A percentile compares a stretch with the other conserved stretches of the same genome.
Conservation (phyloP, 2,329 filamentous ascomycete genomes). For the Ophiostoma montium region DNA sequence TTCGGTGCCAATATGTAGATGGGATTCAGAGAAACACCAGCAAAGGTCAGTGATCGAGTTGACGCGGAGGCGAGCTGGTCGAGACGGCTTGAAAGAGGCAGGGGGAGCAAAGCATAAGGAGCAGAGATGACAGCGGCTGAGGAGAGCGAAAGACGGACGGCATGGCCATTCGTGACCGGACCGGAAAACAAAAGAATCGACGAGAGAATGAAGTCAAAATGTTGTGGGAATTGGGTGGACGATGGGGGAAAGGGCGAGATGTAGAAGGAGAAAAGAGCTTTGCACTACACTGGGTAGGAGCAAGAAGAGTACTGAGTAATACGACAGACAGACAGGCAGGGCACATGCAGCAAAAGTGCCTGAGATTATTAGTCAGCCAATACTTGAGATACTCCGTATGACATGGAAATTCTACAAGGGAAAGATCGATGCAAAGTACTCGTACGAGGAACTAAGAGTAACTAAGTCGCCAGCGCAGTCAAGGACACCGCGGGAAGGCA, state of each 20-base stretch:
- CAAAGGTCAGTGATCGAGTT: background rate
- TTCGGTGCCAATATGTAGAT: too few species aligned
- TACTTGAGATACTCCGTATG: background rate
- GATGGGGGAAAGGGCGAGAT: background rate
- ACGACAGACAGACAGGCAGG: background rate
- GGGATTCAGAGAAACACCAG: background rate
- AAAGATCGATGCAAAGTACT: too few species aligned
- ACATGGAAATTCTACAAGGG: too few species aligned
- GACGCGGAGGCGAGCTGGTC: background rate
- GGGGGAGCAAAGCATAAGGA: background rate
- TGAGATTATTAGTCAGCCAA: background rate
- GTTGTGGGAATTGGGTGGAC: background rate
- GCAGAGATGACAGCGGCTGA: background rate
- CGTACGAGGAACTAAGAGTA: too few species aligned
- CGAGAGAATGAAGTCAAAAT: background rate
- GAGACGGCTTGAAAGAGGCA: background rate
- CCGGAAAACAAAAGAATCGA: background rate
- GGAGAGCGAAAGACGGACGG: background rate
- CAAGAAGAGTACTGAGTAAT: background rate
- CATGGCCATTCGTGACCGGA: too few species aligned
- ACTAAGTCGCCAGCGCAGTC: too few species aligned
- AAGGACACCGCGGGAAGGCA: too few species aligned
- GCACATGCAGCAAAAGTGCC: background rate
- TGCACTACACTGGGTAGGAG: background rate
- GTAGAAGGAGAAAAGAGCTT: background rate